Conservation (phyloP, 192 early-diverging fungal species). For the Diversispora eburnea region DNA sequence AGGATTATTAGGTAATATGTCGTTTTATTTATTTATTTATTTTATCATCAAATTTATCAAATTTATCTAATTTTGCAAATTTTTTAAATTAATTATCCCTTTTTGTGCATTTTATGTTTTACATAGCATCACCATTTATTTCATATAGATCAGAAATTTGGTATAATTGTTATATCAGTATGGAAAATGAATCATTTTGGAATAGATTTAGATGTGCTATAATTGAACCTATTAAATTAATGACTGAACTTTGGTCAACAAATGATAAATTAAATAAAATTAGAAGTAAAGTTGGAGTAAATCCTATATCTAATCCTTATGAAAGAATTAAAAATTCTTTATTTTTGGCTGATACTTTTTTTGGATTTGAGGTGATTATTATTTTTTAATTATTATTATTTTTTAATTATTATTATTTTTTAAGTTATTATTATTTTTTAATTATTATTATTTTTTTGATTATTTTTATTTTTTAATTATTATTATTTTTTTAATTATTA, state of each 20-base stretch:
- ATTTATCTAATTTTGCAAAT: no score
- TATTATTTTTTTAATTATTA: no score
- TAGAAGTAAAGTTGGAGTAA: neutral
- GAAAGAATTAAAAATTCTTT: slow-evolving; percentile 14
- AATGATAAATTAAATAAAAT: slow-evolving; percentile 5
- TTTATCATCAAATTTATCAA: no score
- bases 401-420: neutral
- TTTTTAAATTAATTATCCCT: neutral
- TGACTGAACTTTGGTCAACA: no score
- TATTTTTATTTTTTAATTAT: no score
- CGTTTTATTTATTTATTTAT: neutral
- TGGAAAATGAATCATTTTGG: slow-evolving; percentile 20
- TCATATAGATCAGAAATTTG: slow-evolving; percentile 22
- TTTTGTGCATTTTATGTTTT: neutral
- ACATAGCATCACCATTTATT: neutral
- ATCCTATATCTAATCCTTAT: neutral
- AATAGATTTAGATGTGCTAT: slow-evolving; percentile 10
- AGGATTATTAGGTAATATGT: neutral
- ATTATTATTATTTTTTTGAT: no score
- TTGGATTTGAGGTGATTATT: slow-evolving; percentile 18
- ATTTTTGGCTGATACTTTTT: slow-evolving; percentile 24
- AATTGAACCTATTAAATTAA: neutral
- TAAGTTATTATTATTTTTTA: neutral
- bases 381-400: neutral
- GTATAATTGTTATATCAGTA: slow-evolving; percentile 8